A percentile compares a stretch with the other conserved stretches of the same genome.
Conservation (phyloP, 495 filamentous ascomycete genomes). For the Trypethelium eluteriae region DNA sequence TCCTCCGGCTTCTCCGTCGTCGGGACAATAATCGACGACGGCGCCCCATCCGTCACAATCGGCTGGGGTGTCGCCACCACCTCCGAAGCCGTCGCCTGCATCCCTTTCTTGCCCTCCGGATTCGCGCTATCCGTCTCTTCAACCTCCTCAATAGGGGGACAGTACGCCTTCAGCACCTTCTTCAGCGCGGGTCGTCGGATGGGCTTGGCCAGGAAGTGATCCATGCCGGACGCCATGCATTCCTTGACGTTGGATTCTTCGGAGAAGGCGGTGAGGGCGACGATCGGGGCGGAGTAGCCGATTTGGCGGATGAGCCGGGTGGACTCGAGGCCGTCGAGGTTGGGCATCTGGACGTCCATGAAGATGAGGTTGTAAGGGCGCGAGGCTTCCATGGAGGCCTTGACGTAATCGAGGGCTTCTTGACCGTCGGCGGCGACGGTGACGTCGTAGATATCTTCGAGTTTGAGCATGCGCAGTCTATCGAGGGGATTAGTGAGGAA, state of each 20-base stretch:
- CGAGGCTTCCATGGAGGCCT: slow-evolving; percentile 65
- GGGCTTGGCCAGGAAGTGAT: slow-evolving; percentile 59
- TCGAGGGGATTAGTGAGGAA: background rate
- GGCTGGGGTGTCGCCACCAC: background rate
- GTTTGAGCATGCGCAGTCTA: slow-evolving; percentile 56
- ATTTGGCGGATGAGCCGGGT: slow-evolving; percentile 80
- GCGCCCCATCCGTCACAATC: background rate
- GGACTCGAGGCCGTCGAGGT: slow-evolving; percentile 79
- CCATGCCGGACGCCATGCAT: slow-evolving; percentile 42
- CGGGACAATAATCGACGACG: background rate
- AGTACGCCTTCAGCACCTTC: slow-evolving; percentile 67
- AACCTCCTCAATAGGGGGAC: slow-evolving; percentile 51
- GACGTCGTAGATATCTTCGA: slow-evolving; percentile 56
- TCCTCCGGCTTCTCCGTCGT: slow-evolving; percentile 1
- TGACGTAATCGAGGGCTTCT: slow-evolving; percentile 79
- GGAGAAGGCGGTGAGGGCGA: slow-evolving; percentile 82
- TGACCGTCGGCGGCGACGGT: slow-evolving; percentile 60
- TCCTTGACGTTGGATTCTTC: slow-evolving; percentile 79
- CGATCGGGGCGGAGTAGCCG: slow-evolving; percentile 83
- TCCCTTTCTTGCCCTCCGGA: slow-evolving; percentile 8
- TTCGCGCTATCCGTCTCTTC: slow-evolving; percentile 27
- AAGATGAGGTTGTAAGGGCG: slow-evolving; percentile 76
- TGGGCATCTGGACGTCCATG: slow-evolving; percentile 96
- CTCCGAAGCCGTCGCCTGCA: background rate
- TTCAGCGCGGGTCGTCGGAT: slow-evolving; percentile 77